Conservation (phyloP, 805 yeast genomes). For the Ogataea nakhonphanomensis region DNA sequence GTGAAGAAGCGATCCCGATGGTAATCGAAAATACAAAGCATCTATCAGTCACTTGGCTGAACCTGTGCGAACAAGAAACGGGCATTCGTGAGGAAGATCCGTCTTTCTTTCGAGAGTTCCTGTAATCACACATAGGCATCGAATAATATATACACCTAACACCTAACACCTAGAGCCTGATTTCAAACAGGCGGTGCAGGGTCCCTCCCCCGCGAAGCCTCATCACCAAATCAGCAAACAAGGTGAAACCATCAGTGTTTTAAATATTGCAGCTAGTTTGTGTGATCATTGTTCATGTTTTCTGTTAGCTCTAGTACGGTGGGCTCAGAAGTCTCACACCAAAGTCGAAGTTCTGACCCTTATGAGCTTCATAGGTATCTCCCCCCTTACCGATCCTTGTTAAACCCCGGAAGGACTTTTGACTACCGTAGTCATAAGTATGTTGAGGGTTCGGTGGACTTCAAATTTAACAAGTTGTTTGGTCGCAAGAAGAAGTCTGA, state of each 20-base stretch:
- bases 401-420: slow-evolving; percentile 46
- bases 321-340: slow-evolving; percentile 3
- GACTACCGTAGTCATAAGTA: slow-evolving; percentile 48
- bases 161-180: neutral
- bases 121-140: slow-evolving; percentile 4
- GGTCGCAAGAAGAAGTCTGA: slow-evolving; percentile 12
- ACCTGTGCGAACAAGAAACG: slow-evolving; percentile 55
- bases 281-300: slow-evolving; percentile 1
- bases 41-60: slow-evolving; percentile 59
- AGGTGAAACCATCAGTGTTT: neutral
- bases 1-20: slow-evolving; percentile 38
- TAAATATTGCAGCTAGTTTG: neutral
- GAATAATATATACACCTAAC: slow-evolving; percentile 1
- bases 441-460: slow-evolving; percentile 24
- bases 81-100: slow-evolving; percentile 55
- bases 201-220: slow-evolving; percentile 11
- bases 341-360: neutral
- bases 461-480: slow-evolving; percentile 15
- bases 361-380: slow-evolving; percentile 32
- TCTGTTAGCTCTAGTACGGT: neutral
- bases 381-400: slow-evolving; percentile 52
- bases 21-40: slow-evolving; percentile 24
- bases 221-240: slow-evolving; percentile 1
- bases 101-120: slow-evolving; percentile 29
- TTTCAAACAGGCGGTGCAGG: slow-evolving; percentile 6